A percentile compares a stretch with the other conserved stretches of the same genome.
phyloP scores from a whole-genome alignment of 352 stramenopile genomes.

The Phytopythium boreale region DNA sequence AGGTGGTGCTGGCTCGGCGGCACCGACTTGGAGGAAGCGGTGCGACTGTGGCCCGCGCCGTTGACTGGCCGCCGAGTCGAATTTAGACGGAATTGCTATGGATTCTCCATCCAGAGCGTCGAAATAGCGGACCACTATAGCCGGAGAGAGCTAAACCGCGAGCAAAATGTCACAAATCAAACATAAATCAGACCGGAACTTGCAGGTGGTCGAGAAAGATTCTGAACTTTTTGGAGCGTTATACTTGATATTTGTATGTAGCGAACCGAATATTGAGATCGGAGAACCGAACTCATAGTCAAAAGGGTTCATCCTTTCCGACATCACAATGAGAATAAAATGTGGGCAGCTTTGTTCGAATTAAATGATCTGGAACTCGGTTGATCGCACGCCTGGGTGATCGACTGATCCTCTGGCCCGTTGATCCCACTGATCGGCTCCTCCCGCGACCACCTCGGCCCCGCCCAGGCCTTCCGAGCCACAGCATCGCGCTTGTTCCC shows the following conservation, averaged over 20 bases:
- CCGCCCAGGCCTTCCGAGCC: background rate
- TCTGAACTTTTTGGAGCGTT: background rate
- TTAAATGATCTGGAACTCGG: background rate
- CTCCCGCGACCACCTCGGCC: background rate
- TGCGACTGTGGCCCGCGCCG: slow-evolving; percentile 9
- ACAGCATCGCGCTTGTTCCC: background rate
- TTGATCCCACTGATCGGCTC: background rate
- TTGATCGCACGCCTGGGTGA: background rate
- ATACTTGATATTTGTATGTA: background rate
- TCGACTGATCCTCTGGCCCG: background rate
- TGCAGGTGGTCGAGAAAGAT: background rate
- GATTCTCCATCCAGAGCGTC: background rate
- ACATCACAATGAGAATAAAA: background rate
- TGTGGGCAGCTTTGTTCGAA: background rate
- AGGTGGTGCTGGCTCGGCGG: background rate
- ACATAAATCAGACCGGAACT: slow-evolving; percentile 1
- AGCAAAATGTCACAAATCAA: background rate
- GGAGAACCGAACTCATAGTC: background rate
- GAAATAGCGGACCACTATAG: background rate
- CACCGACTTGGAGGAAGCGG: background rate
- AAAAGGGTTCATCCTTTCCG: background rate
- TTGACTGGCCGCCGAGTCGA: background rate
- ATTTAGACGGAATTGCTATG: background rate
- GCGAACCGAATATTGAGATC: background rate
- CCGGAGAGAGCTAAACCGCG: background rate